A percentile compares a stretch with the other conserved stretches of the same genome.
Conservation (phyloP, 768 basidiomycete genomes). For the Psilocybe tampanensis region DNA sequence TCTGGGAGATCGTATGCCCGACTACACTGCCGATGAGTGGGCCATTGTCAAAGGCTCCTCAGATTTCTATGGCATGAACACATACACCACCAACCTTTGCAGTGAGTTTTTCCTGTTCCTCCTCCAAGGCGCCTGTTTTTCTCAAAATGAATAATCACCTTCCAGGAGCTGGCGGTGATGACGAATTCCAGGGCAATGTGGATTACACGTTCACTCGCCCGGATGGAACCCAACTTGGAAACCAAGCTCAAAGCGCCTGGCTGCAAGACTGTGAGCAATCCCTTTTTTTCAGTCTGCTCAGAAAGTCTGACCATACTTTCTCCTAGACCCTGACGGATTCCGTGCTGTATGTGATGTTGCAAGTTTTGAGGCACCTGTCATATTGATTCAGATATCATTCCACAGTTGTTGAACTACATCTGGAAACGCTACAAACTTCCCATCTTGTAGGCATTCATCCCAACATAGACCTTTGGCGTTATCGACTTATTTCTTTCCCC, state of each 20-base stretch:
- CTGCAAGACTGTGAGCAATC: slow-evolving; percentile 60
- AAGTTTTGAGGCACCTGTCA: neutral
- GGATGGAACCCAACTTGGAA: slow-evolving; percentile 66
- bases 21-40: slow-evolving; percentile 58
- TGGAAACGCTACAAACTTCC: slow-evolving; percentile 56
- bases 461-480: neutral
- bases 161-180: slow-evolving; percentile 57
- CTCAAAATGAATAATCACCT: neutral
- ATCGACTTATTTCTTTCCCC: slow-evolving; percentile 3
- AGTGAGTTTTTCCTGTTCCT: slow-evolving; percentile 35
- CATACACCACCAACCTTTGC: slow-evolving; percentile 68
- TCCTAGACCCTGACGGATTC: slow-evolving; percentile 66
- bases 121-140: neutral
- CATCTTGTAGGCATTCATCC: slow-evolving; percentile 32
- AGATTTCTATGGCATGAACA: slow-evolving; percentile 76
- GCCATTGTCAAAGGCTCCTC: slow-evolving; percentile 63
- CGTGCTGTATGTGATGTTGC: slow-evolving; percentile 43
- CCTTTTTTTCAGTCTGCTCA: neutral
- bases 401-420: slow-evolving; percentile 64
- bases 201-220: slow-evolving; percentile 64
- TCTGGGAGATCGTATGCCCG: slow-evolving; percentile 58
- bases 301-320: neutral
- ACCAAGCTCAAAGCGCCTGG: slow-evolving; percentile 68
- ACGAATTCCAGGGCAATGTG: slow-evolving; percentile 64
- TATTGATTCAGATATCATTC: slow-evolving; percentile 1